Evolutionary conservation across 768 basidiomycete species (phyloP), one percentile per base, ranked within the genome.

Genomic region (Mycena leptocephala): DNA sequence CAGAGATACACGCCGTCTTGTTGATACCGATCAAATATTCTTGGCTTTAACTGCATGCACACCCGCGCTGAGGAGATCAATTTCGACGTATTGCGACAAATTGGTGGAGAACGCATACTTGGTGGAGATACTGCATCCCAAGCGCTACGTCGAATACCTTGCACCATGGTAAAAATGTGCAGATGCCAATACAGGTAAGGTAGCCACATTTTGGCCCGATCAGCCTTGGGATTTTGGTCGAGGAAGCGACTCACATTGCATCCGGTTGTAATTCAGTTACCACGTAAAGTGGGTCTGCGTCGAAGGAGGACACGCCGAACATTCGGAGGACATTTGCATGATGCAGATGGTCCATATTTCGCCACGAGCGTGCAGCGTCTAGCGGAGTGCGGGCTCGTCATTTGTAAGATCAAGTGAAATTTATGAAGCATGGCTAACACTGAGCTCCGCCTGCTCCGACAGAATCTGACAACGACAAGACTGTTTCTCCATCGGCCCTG

Each of bases 111-210:
- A 51, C 79, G 13, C n/a, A n/a, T 33, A 81, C 80, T 37, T 62
- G 64, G 55, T 83, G 82, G n/a, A 83, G 76, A 61, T 79, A 80
- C 55, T 79, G 74, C 80, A 82, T 82, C 18, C 82, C 82, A 13
- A 76, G 41, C 10, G 80, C 80, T 48, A 72, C 55, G 28, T 83
- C 78, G n/a, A 48, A 74, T 28, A 80, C 72, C 82, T 83, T 32
- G 33, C 35, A 33, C 13, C 13, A 5, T 5, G 9, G 39, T 41
- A 63, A 16, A 62, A 26, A 2, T 13, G 11, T 7, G 59, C 20
- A n/a, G 0, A 5, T 35, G n/a, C n/a, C 55, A 13, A 7, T 43
- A 37, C 3, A 22, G 62, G 22, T 35, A 7, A 20, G 41, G 20
- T 39, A 70, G 74, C 24, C 51, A 82, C 82, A 22, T 68, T 65